phyloP scores from a whole-genome alignment of 176 grass and related monocot genomes.

The Luzula sylvatica region DNA sequence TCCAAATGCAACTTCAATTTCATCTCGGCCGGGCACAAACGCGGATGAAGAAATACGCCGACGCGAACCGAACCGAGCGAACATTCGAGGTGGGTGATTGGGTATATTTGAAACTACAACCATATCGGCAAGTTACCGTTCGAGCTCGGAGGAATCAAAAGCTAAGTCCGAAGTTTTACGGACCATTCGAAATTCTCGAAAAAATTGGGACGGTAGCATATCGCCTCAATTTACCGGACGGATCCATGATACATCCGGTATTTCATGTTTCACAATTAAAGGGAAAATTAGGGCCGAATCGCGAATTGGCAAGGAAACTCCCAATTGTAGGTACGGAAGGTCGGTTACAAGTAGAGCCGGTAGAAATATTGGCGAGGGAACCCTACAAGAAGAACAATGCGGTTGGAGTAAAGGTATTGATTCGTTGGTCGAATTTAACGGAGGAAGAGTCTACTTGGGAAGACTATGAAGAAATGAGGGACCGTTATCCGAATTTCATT shows the following conservation, averaged over 20 bases:
- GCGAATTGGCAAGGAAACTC: not conserved
- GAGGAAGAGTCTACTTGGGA: not conserved
- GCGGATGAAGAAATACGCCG: not conserved
- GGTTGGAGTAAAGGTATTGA: not conserved
- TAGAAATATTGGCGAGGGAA: not conserved
- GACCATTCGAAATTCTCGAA: not conserved
- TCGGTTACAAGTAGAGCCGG: not conserved
- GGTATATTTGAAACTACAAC: not conserved
- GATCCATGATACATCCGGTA: not conserved
- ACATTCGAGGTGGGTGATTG: not conserved
- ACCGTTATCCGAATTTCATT: not conserved
- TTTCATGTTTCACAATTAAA: conserved; percentile 12
- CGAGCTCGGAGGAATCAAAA: not conserved
- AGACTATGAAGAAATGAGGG: not conserved
- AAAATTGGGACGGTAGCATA: not conserved
- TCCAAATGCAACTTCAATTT: not conserved
- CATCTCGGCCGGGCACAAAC: not conserved
- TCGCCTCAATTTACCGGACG: not conserved
- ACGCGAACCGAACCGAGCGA: not conserved
- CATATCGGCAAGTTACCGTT: not conserved
- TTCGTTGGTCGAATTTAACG: not conserved
- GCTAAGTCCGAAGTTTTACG: not conserved
- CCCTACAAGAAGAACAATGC: not conserved
- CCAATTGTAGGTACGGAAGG: not conserved
- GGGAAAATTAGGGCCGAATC: not conserved